These are phyloP conservation scores for Rhodotorula sp. DNA, from an alignment of 1,284 basidiomycete genomes.

Conservation along the genomic window DNA sequence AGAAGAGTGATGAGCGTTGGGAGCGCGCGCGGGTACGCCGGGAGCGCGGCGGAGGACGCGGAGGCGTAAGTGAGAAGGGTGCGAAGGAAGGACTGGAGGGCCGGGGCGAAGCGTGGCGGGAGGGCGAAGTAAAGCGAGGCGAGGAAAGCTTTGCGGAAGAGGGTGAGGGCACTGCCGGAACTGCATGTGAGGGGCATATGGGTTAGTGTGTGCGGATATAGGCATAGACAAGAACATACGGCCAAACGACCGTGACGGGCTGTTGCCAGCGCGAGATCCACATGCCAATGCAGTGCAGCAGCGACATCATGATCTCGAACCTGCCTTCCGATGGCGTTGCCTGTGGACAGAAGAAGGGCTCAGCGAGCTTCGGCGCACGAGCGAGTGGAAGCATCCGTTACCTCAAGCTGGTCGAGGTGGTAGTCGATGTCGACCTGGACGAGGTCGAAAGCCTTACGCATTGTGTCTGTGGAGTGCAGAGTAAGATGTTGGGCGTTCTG, in stretches of 20 bases:
- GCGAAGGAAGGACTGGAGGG: conserved; percentile 56
- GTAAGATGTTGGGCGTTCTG: conserved; percentile 46
- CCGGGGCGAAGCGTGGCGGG: conserved; percentile 64
- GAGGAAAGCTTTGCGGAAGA: conserved; percentile 58
- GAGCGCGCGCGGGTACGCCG: conserved; percentile 36
- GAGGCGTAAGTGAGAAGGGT: conserved; percentile 50
- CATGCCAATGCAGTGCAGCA: conserved; percentile 34
- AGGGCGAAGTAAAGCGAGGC: conserved; percentile 68
- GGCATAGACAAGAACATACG: neutral
- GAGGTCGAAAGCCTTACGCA: conserved; percentile 17
- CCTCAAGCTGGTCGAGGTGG: conserved; percentile 23
- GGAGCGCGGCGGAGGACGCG: conserved; percentile 46
- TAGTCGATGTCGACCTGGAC: conserved; percentile 15
- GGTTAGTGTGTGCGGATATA: neutral
- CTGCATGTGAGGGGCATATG: neutral
- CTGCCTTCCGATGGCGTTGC: neutral
- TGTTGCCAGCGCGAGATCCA: conserved; percentile 34
- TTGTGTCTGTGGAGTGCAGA: neutral
- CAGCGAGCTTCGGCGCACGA: neutral
- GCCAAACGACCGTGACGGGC: conserved; percentile 34
- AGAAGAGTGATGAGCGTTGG: conserved; percentile 63
- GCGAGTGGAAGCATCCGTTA: neutral
- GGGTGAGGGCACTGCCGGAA: neutral
- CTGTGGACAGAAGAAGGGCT: neutral
- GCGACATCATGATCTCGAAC: conserved; percentile 9